Evolutionary conservation across 148 eudicot species (phyloP).

Genomic region (Arctostaphylos glauca): DNA sequence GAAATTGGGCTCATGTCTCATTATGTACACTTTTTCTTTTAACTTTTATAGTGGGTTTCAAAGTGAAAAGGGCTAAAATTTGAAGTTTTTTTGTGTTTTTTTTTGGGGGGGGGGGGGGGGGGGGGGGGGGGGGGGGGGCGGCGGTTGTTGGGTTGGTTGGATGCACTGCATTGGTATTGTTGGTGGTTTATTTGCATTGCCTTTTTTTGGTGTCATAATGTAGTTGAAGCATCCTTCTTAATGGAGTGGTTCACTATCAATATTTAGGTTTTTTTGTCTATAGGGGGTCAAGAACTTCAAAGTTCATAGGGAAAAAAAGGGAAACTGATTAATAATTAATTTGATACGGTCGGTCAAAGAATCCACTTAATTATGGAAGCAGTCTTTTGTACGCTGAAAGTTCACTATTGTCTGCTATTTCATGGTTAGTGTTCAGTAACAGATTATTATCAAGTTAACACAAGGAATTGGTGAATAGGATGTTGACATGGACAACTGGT

Average conservation of each 20-base stretch:
- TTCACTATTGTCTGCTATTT: not conserved
- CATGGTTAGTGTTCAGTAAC: not conserved
- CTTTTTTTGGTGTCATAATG: not conserved
- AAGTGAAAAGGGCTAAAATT: too few relatives aligned
- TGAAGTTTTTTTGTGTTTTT: too few relatives aligned
- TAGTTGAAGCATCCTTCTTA: not conserved
- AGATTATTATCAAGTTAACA: too few relatives aligned
- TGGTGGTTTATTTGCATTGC: not conserved
- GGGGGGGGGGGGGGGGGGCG: too few relatives aligned
- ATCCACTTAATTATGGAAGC: too few relatives aligned
- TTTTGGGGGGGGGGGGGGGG: too few relatives aligned
- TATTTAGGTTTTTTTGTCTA: not conserved
- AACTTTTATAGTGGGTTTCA: too few relatives aligned
- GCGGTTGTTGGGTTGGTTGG: too few relatives aligned
- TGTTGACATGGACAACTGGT: not conserved
- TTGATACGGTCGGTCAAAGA: not conserved
- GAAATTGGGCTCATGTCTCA: too few relatives aligned
- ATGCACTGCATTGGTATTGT: not conserved
- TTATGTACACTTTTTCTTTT: too few relatives aligned
- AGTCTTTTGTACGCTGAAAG: too few relatives aligned
- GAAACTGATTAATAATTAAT: not conserved
- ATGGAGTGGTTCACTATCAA: not conserved
- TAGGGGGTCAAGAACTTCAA: not conserved
- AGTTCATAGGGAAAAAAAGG: not conserved
- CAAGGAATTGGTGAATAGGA: not conserved